These are phyloP conservation scores for Solanum hybrid DNA, from an alignment of 305 asterid species.

Conservation along the genomic window DNA sequence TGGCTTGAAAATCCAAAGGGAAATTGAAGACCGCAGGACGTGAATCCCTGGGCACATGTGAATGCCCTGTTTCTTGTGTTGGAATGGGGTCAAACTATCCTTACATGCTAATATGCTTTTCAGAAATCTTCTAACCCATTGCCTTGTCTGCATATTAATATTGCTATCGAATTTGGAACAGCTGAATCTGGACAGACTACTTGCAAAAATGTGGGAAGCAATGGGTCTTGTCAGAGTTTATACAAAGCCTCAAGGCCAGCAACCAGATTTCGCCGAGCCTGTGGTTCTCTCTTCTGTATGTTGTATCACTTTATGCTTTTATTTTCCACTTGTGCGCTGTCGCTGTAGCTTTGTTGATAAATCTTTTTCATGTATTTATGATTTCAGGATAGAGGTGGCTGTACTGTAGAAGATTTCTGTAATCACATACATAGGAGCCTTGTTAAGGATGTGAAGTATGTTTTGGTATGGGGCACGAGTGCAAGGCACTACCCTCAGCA, in stretches of 20 bases:
- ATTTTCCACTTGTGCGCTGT: neutral
- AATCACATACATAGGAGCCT: conserved; percentile 89
- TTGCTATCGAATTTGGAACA: conserved; percentile 22
- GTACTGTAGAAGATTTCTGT: conserved; percentile 86
- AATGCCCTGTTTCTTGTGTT: neutral
- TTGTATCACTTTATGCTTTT: neutral
- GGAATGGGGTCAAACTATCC: neutral
- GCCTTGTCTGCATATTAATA: conserved; percentile 3
- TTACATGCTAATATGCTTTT: neutral
- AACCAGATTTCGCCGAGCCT: conserved; percentile 89
- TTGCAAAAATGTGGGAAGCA: conserved; percentile 92
- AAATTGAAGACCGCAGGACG: neutral
- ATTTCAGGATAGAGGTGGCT: conserved; percentile 93
- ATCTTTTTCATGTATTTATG: neutral
- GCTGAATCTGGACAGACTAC: conserved; percentile 93
- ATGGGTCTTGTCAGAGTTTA: conserved; percentile 97
- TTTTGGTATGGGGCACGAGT: conserved; percentile 87
- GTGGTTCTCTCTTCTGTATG: conserved; percentile 92
- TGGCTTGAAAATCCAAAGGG: neutral
- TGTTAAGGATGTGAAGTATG: conserved; percentile 93
- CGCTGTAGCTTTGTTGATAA: neutral
- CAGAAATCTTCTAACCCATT: neutral
- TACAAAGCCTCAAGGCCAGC: conserved; percentile 98
- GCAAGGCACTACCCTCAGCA: conserved; percentile 94
- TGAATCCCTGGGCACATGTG: neutral